Base-by-base conservation (phyloP, 352 stramenopile species). In the Globisporangium spiculum region DNA sequence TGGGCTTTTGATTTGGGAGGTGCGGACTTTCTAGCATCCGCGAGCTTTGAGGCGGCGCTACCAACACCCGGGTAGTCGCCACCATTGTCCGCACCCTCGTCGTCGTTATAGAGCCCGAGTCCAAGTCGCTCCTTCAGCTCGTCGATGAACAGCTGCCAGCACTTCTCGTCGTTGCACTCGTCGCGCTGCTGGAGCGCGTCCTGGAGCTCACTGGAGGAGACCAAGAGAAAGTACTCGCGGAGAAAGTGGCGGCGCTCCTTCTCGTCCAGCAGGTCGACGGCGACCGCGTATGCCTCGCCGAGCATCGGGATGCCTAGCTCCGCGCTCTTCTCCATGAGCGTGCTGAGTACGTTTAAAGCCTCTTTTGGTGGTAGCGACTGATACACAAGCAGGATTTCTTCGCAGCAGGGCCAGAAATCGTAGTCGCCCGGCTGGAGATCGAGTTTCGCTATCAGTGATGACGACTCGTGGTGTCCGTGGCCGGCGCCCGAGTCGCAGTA, bases 151-250 rank as follows among this genome's bases (percentile, higher is more conserved):
- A 60, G 63, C 65, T 81, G 72, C 61, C 81, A 88, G 4, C 73
- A 63, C 69, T 89, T 92, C 34, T 86, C 77, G 20, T 86, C 75
- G 57, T 90, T 90, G 24, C 60, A 60, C 27, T 89, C 84, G 64
- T 90, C 84, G 0, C 82, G 74, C 52, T 75, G 67, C 5, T 74
- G 71, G 18, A 92, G 62, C 22, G 74, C 75, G 53, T 86, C 75
- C 55, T 90, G 82, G 22, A 92, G 75, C 27, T 92, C 84, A 4
- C 71, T 72, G 1, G 63, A 72, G 0, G 70, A 71, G 14, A 92
- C 71, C 32, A 86, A 76, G 27, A 80, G 73, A n/a, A 90, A 85
- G 41, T 84, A 92, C 53, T 92, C 80, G 26, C 72, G 74, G 27
- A 90, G 66, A 34, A 92, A 92, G 10, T 58, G 16, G 10, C 76